A percentile compares a stretch with the other conserved stretches of the same genome.
Conservation (phyloP, 2,329 filamentous ascomycete species). For the Colletotrichum phormii region DNA sequence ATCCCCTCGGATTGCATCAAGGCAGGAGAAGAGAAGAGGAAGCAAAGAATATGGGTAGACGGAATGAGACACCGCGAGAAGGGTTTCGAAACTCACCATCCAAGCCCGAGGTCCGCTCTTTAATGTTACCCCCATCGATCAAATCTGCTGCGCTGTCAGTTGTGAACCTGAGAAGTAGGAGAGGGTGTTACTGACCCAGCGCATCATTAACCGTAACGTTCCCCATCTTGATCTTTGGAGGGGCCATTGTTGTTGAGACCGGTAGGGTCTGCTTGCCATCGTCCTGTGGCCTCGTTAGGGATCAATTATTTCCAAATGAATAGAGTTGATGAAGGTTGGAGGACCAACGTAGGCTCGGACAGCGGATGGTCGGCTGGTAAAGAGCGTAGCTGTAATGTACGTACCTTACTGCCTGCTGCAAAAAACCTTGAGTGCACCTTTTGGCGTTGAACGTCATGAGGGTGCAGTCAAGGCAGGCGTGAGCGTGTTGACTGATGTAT, state of each 20-base stretch:
- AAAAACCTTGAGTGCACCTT: not conserved
- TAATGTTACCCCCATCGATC: slow-evolving; percentile 44
- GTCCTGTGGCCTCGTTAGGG: not conserved
- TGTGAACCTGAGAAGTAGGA: too few species aligned
- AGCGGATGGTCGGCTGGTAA: too few species aligned
- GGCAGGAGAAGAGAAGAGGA: too few species aligned
- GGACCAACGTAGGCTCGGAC: too few species aligned
- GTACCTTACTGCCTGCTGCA: not conserved
- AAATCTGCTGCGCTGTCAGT: slow-evolving; percentile 42
- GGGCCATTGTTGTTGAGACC: slow-evolving; percentile 23
- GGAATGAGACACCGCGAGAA: not conserved
- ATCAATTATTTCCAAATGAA: not conserved
- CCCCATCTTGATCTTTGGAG: slow-evolving; percentile 29
- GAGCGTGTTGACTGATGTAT: not conserved
- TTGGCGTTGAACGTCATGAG: not conserved
- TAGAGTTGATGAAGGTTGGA: not conserved
- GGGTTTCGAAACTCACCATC: slow-evolving; percentile 47
- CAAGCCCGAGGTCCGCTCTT: slow-evolving; percentile 53
- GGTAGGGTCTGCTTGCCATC: not conserved
- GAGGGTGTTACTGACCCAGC: slow-evolving; percentile 14
- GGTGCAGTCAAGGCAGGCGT: not conserved
- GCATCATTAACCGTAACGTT: slow-evolving; percentile 34
- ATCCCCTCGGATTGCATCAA: not conserved
- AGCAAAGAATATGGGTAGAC: not conserved
- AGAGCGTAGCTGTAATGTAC: not conserved